A percentile compares a stretch with the other conserved stretches of the same genome.
Evolutionary conservation across 2,329 filamentous ascomycete genomes (phyloP).

Genomic region (Fusarium coffeatum): DNA sequence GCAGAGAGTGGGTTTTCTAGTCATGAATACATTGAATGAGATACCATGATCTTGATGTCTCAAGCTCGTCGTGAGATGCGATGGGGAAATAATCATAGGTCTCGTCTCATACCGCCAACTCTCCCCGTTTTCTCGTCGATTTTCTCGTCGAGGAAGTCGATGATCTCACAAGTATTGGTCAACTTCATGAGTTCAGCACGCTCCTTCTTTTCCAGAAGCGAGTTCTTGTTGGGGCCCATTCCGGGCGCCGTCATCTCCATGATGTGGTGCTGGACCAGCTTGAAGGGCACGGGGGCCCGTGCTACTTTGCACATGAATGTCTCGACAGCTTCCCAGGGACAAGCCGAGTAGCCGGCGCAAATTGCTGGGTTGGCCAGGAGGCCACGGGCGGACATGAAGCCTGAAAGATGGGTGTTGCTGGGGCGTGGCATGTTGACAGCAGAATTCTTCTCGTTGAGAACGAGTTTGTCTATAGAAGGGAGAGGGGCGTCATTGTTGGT

Average conservation of each 20-base stretch:
- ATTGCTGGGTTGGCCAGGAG: conserved; percentile 75
- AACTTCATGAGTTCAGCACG: conserved; percentile 62
- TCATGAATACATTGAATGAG: conserved; percentile 35
- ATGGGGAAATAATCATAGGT: conserved; percentile 45
- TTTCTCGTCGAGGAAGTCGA: conserved; percentile 70
- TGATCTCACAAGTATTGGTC: conserved; percentile 66
- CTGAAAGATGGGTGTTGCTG: conserved; percentile 63
- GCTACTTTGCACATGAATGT: conserved; percentile 70
- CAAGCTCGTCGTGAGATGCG: background rate
- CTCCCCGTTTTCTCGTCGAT: conserved; percentile 53
- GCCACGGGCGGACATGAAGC: conserved; percentile 77
- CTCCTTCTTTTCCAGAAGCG: conserved; percentile 68
- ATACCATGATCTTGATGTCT: conserved; percentile 39
- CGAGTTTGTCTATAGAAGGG: conserved; percentile 47
- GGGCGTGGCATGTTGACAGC: conserved; percentile 42
- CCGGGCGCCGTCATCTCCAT: conserved; percentile 73
- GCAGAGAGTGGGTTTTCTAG: conserved; percentile 27
- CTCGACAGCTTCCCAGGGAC: conserved; percentile 72
- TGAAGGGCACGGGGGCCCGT: conserved; percentile 69
- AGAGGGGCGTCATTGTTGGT: conserved; percentile 40
- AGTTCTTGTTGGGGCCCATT: conserved; percentile 63
- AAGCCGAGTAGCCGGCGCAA: conserved; percentile 67
- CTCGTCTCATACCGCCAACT: conserved; percentile 48
- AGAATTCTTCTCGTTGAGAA: conserved; percentile 38
- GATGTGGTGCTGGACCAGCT: conserved; percentile 73